Evolutionary conservation across 495 filamentous ascomycete species (phyloP), one percentile per base, ranked within the genome.

Genomic region (Podospora australis): DNA sequence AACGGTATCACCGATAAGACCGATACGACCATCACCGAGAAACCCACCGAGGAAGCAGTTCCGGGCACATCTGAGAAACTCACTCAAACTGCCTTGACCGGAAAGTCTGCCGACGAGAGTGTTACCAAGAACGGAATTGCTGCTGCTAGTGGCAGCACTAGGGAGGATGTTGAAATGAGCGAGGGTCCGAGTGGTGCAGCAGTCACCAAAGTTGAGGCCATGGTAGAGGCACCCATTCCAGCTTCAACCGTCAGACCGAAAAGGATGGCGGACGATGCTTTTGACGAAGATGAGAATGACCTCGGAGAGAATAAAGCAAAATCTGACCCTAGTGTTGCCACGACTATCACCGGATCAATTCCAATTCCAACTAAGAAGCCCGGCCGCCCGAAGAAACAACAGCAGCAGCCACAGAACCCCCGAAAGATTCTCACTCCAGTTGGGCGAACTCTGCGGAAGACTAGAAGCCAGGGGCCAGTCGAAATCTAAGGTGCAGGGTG

Each of bases 381-480:
- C 22, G 62, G 65, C 38, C 63, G 67, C n/a, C 59, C 63, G 4
- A 67, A 54, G 56, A 72, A 71, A 52, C 54, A 70, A 20, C 59
- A 36, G 32, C 66, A 54, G 56, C 71, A 71, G 53, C 54, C 69
- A 20, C 59, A 36, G 32, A 72, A 71, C 52, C 55, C 68, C 17
- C 59, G 66, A 25, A 69, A 59, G 29, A 44, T 40, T n/a, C 23
- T 53, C 7, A 45, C 62, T 0, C 43, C 64, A 9, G 65, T 67
- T 6, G 70, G 72, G 0, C 60, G 54, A 34, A 70, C 72, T 0
- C 48, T 49, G 41, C 58, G 70, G 23, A 70, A 68, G 57, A 75
- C 70, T 8, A 58, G 71, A 45, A 72, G 70, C 41, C 72, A 75
- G 53, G 70, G 70, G 0, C 60, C 65, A 3, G 64, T 59, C 9